Evolutionary conservation across 495 filamentous ascomycete genomes (phyloP).

Genomic region (Aspergillus kassunensis): DNA sequence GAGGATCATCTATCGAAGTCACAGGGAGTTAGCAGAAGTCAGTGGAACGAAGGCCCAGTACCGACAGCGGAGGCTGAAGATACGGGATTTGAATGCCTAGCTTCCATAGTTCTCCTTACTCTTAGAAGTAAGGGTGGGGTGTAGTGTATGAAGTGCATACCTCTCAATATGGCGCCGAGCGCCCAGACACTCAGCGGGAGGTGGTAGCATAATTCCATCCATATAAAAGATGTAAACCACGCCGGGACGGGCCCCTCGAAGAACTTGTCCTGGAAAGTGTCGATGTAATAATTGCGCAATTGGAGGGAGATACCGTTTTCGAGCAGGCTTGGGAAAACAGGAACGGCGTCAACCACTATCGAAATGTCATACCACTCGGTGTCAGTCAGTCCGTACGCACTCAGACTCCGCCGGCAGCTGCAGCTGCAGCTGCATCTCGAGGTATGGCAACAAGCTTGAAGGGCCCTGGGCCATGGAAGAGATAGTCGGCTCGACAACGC

Average conservation of each 20-base stretch:
- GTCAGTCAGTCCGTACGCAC: constrained; percentile 12
- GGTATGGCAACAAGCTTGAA: too few relatives aligned
- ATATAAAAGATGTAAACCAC: constrained; percentile 69
- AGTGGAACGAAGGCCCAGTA: background rate
- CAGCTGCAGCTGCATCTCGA: constrained; percentile 1
- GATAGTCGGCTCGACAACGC: too few relatives aligned
- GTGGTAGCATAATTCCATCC: constrained; percentile 66
- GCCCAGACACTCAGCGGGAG: constrained; percentile 66
- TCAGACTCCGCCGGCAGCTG: background rate
- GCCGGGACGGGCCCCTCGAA: constrained; percentile 56
- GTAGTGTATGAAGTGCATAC: too few relatives aligned
- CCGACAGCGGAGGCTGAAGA: background rate
- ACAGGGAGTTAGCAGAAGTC: background rate
- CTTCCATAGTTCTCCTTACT: background rate
- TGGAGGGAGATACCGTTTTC: constrained; percentile 44
- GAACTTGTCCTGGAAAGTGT: constrained; percentile 71
- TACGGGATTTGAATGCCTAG: background rate
- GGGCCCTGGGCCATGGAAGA: too few relatives aligned
- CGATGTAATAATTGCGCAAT: constrained; percentile 60
- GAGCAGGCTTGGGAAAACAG: constrained; percentile 57
- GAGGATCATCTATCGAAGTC: constrained; percentile 49
- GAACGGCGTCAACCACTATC: constrained; percentile 61
- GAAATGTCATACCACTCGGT: constrained; percentile 1
- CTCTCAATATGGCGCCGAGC: constrained; percentile 45
- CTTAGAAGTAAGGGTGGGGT: constrained; percentile 11